Conservation (phyloP, 768 basidiomycete species). For the Lentinula boryana region DNA sequence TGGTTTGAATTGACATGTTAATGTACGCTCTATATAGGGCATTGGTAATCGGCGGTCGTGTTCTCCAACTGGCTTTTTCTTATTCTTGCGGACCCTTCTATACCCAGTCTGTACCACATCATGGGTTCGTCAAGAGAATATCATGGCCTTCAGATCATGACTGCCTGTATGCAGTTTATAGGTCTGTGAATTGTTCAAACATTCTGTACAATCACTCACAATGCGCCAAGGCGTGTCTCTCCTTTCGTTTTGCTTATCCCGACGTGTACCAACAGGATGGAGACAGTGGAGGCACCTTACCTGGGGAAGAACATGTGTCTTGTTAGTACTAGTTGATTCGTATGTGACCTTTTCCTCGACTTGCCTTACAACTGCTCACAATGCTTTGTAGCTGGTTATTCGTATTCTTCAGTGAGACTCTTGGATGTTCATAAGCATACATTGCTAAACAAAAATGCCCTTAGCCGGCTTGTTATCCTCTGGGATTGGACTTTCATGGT, state of each 20-base stretch:
- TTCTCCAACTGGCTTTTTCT: neutral
- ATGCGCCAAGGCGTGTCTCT: neutral
- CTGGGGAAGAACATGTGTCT: conserved; percentile 4
- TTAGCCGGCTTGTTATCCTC: conserved; percentile 1
- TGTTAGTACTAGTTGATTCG: conserved; percentile 3
- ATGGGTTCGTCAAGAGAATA: neutral
- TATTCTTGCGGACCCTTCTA: neutral
- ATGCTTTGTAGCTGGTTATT: neutral
- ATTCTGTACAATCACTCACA: neutral
- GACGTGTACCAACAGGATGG: neutral
- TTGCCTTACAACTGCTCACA: neutral
- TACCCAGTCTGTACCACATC: neutral
- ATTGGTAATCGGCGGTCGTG: too few relatives aligned
- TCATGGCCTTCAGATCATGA: neutral
- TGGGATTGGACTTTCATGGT: conserved; percentile 3
- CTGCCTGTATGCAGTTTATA: neutral
- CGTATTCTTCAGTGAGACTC: conserved; percentile 1
- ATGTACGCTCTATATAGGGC: too few relatives aligned
- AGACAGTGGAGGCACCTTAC: conserved; percentile 4
- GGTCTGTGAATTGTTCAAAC: neutral
- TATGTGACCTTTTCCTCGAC: neutral
- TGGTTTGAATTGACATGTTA: too few relatives aligned
- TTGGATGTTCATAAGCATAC: too few relatives aligned
- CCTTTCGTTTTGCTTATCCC: conserved; percentile 2
- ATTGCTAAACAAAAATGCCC: neutral